These are phyloP conservation scores for Albatrellus sp. DNA, from an alignment of 1,284 basidiomycete genomes.

Conservation along the genomic window DNA sequence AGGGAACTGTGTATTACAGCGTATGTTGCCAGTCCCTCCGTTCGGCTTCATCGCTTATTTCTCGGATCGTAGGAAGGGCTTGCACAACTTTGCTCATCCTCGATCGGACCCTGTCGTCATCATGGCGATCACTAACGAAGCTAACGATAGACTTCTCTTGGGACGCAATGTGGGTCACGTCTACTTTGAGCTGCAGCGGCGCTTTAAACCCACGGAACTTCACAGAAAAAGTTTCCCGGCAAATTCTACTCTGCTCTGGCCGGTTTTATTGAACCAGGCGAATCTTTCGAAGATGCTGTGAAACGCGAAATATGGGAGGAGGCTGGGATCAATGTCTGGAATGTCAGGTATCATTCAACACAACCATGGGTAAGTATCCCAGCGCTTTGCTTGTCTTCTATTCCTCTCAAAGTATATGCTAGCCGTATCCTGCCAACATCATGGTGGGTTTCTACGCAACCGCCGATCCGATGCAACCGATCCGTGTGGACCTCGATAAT, in stretches of 20 bases:
- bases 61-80: slow-evolving; percentile 44
- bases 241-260: slow-evolving; percentile 82
- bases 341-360: slow-evolving; percentile 78
- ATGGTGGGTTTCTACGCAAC: slow-evolving; percentile 87
- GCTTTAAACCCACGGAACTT: not conserved
- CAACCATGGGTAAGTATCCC: slow-evolving; percentile 61
- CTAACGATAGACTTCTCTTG: slow-evolving; percentile 72
- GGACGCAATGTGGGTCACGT: slow-evolving; percentile 62
- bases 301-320: slow-evolving; percentile 92
- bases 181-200: not conserved
- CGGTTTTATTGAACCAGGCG: slow-evolving; percentile 89
- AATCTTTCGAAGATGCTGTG: slow-evolving; percentile 91
- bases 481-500: slow-evolving; percentile 86
- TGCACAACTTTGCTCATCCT: slow-evolving; percentile 85
- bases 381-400: slow-evolving; percentile 3
- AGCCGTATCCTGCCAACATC: slow-evolving; percentile 83
- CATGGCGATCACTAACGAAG: slow-evolving; percentile 75
- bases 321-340: slow-evolving; percentile 77
- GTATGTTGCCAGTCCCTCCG: slow-evolving; percentile 28
- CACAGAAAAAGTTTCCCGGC: slow-evolving; percentile 52
- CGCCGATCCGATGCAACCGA: slow-evolving; percentile 58
- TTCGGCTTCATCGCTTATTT: slow-evolving; percentile 6
- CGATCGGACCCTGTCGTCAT: slow-evolving; percentile 88
- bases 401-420: not conserved
- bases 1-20: slow-evolving; percentile 56